Evolutionary conservation across 2,329 filamentous ascomycete species (phyloP), one percentile per base, ranked within the genome.

Genomic region (Ascochyta pisi): DNA sequence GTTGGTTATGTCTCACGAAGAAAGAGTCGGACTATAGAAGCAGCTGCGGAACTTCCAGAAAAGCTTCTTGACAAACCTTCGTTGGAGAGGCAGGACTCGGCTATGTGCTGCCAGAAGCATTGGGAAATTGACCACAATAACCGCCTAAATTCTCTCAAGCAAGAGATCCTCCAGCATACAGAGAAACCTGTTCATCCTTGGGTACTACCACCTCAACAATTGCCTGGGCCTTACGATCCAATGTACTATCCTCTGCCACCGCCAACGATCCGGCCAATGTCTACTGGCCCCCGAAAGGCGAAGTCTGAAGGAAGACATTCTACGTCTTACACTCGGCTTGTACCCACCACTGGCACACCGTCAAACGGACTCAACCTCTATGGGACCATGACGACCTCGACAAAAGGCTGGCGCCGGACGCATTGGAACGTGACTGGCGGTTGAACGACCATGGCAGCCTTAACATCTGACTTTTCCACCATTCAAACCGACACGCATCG

Each of bases 151-250:
- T 37, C 49, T 48, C 61, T 64, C 9, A 54, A 56, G 9, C 52
- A 61, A 39, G 58, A 67, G 6, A 50, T 54, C 10, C 61, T 64
- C 41, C 19, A 42, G 33, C 47, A 56, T 35, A 51, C 42, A n/a
- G 47, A 56, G 6, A 56, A 52, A 13, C 66, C 70, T 6, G 60
- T 71, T n/a, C 68, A 73, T 51, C 73, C 73, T 31, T 75, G 73
- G 73, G 65, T 57, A 16, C 55, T 60, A 23, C 68, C 70, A 13
- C 72, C 72, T 22, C 64, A 70, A 60, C 54, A 53, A 40, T 57
- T 75, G 12, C 73, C 73, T 42, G 72, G 72, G 23, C 73, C 73
- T 26, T 74, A 74, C 43, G 70, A 74, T 57, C 66, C 71, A 27
- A 68, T 66, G 15, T 68, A 73, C 41, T 75, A 70, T 49, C 73